phyloP scores from a whole-genome alignment of 345 rosid species.

The Populus alba region DNA sequence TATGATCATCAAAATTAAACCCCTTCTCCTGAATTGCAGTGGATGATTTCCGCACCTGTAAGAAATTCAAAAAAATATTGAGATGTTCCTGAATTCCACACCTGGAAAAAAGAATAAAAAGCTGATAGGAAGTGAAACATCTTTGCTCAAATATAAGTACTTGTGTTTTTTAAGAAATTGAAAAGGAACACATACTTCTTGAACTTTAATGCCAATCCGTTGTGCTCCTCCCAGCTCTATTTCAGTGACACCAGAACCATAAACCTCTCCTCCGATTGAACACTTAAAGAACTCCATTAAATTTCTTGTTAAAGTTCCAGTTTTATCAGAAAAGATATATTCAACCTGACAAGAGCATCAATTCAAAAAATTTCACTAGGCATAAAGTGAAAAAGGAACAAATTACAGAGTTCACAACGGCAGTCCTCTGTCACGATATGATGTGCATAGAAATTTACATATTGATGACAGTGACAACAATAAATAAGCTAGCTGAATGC shows the following conservation, averaged over 20 bases:
- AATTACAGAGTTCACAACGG: not conserved
- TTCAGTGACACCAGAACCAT: slow-evolving; percentile 93
- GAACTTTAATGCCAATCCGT: slow-evolving; percentile 65
- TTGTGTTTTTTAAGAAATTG: not conserved
- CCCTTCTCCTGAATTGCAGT: slow-evolving; percentile 69
- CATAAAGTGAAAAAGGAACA: not conserved
- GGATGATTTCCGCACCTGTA: slow-evolving; percentile 50
- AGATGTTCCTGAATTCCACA: not conserved
- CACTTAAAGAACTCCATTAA: slow-evolving; percentile 99
- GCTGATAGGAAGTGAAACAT: not conserved
- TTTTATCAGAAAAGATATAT: slow-evolving; percentile 96
- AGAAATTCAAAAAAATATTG: slow-evolving; percentile 3
- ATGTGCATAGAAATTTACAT: not conserved
- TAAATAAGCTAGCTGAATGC: slow-evolving; percentile 1
- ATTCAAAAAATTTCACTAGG: slow-evolving; percentile 3
- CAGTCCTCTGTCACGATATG: not conserved
- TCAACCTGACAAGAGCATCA: slow-evolving; percentile 67
- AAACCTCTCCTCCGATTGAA: slow-evolving; percentile 91
- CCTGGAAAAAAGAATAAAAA: not conserved
- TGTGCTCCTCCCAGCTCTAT: slow-evolving; percentile 78
- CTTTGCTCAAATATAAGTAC: not conserved
- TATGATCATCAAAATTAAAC: slow-evolving; percentile 89
- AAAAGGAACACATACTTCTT: slow-evolving; percentile 49
- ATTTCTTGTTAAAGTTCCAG: slow-evolving; percentile 97
- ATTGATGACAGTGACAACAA: not conserved